Base-by-base conservation (phyloP, 306 rosid genomes). In the Quercus cerris region DNA sequence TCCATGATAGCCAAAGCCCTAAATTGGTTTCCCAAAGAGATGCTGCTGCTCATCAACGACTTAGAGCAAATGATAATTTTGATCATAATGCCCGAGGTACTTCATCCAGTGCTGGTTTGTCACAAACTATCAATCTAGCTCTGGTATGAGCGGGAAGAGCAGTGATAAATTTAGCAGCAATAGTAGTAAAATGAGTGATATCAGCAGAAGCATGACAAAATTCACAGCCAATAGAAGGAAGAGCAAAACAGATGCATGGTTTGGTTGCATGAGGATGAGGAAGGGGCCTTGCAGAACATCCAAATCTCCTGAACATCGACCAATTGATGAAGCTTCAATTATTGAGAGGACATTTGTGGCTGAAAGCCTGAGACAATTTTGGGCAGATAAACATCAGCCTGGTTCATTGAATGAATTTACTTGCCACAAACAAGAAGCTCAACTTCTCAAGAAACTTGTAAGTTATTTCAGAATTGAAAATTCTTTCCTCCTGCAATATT, bases 311-410 rank as follows among this genome's bases (percentile, higher is more conserved):
- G 91, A 93, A 38, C 86, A 75, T 51, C 28, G 78, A 54, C 49
- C 87, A 0, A 51, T 94, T 57, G 84, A 87, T 57, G 95, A 94
- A 81, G 72, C 93, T 78, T 75, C 83, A 23, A 87, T 79, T 84
- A 92, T 94, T 30, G 90, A 81, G 70, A 92, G 78, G 76, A 90
- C 99, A n/a, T 56, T 54, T 0, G 93, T 94, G 15, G 86, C 83
- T 46, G 90, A 94, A 83, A 86, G 75, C 68, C 81, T 94, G 4
- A 86, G 85, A 56, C 90, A 86, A 59, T 91, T 94, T 59, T 92
- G 94, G 98, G 97, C 92, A 20, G 98, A 94, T 88, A 89, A 87
- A 84, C 80, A 94, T 75, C 85, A 77, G 72, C 97, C 97, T 5
- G 85, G 80, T 57, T 94, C 95, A 11, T 80, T 94, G 75, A 68